Base-by-base conservation (phyloP, 768 basidiomycete species). In the Boletus patriciae region DNA sequence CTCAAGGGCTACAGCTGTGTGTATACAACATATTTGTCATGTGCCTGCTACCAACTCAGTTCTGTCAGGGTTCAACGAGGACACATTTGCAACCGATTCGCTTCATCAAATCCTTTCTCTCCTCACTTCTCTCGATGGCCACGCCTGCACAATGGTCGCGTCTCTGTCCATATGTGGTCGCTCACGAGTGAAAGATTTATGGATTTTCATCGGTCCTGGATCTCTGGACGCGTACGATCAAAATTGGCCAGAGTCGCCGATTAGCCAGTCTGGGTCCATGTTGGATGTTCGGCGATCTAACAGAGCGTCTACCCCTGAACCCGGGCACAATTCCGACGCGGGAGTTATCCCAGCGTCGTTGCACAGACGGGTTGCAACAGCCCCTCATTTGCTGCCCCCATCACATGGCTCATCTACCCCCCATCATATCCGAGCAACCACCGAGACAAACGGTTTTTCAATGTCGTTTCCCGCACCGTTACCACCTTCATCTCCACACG, bases 1-100 rank as follows among this genome's bases (percentile, higher is more conserved):
- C 75, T 91, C 50, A 89, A 88, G 64, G 90, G 89, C 23, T 91
- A 91, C 67, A 85, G 81, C 76, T 89, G 90, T 90, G 67, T 52
- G 83, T 73, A 55, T 49, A 52, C 40, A 55, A 50, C 18, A 46
- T 34, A 37, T 49, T 45, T 59, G 56, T 52, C 53, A 31, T 57
- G 40, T 61, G 60, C 49, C 54, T 54, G 54, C 52, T 53, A 58
- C 58, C 60, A 54, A 66, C 45, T 55, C 60, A 60, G 41, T 60
- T 51, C 52, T 62, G 55, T 37, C 67, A 90, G 88, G 87, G 85
- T 90, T 89, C 66, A 83, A 89, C 68, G 84, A 89, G 66, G 86
- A 91, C 59, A 83, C 86, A 0, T 91, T 87, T 68, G 81, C 86
- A 11, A 80, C 81, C 0, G 89, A 91, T 67, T 90, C 89, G 2